Conservation (phyloP, 2,329 filamentous ascomycete species). For the Fusarium torulosum region DNA sequence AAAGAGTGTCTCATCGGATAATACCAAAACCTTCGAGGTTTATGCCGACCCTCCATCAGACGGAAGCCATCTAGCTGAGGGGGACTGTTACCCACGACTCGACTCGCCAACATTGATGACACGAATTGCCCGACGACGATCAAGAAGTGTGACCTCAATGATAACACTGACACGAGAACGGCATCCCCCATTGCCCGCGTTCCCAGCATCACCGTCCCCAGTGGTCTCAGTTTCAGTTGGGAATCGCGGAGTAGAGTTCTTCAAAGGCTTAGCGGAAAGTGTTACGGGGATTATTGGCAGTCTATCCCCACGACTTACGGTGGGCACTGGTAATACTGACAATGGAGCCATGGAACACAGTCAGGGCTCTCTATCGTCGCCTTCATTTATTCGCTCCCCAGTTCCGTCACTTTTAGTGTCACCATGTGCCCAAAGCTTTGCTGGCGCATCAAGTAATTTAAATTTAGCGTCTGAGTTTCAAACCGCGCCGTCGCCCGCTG, state of each 20-base stretch:
- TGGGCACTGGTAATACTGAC: slow-evolving; percentile 29
- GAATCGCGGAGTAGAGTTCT: slow-evolving; percentile 36
- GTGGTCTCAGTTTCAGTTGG: slow-evolving; percentile 38
- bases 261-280: slow-evolving; percentile 34
- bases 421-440: slow-evolving; percentile 32
- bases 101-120: slow-evolving; percentile 38
- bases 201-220: slow-evolving; percentile 24
- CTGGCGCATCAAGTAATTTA: slow-evolving; percentile 33
- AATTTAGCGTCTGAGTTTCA: slow-evolving; percentile 33
- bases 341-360: slow-evolving; percentile 27
- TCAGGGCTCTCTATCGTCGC: slow-evolving; percentile 36
- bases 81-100: slow-evolving; percentile 45
- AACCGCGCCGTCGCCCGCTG: slow-evolving; percentile 41
- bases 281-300: slow-evolving; percentile 41
- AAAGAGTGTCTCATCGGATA: slow-evolving; percentile 52
- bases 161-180: slow-evolving; percentile 22
- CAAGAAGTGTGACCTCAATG: slow-evolving; percentile 46
- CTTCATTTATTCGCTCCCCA: slow-evolving; percentile 25
- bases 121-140: slow-evolving; percentile 38
- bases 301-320: slow-evolving; percentile 38
- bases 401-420: slow-evolving; percentile 33
- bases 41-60: slow-evolving; percentile 34
- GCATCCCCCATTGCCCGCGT: slow-evolving; percentile 13
- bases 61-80: slow-evolving; percentile 28
- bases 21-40: slow-evolving; percentile 48